Percentiles rank a stretch among this genome's conserved stretches.
These are phyloP conservation scores for Lasiosphaeria miniovina DNA, from an alignment of 495 filamentous ascomycete species.

Conservation along the genomic window DNA sequence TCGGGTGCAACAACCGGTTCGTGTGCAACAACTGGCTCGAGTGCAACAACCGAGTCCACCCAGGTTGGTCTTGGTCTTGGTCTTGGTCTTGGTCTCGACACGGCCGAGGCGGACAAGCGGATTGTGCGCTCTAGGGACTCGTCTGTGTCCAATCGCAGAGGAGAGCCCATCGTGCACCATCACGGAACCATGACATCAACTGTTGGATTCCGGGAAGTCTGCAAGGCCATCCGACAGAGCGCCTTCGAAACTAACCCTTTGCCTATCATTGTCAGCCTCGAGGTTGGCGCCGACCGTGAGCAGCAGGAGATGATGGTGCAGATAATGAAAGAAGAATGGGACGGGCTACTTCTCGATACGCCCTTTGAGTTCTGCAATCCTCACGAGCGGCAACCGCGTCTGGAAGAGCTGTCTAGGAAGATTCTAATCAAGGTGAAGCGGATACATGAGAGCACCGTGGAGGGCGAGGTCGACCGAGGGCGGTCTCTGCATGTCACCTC, in stretches of 20 bases:
- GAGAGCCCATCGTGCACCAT: conserved; percentile 30
- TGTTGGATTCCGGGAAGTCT: conserved; percentile 82
- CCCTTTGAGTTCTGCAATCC: conserved; percentile 41
- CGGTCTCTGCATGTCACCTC: conserved; percentile 22
- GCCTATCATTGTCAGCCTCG: conserved; percentile 84
- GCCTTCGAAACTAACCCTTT: conserved; percentile 71
- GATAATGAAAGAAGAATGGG: conserved; percentile 88
- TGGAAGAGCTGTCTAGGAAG: conserved; percentile 68
- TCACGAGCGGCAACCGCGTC: conserved; percentile 60
- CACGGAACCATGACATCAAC: conserved; percentile 79
- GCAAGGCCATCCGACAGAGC: conserved; percentile 71
- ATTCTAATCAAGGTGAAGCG: conserved; percentile 92
- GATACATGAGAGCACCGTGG: conserved; percentile 41
- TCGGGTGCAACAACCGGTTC: too few species aligned
- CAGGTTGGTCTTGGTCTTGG: conserved; percentile 1
- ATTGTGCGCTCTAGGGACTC: conserved; percentile 24
- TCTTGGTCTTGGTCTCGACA: conserved; percentile 26
- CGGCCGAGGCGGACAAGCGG: conserved; percentile 22
- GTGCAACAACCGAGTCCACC: too few species aligned
- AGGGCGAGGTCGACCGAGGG: conserved; percentile 21
- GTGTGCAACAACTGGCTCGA: too few species aligned
- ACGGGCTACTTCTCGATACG: conserved; percentile 64
- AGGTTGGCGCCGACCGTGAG: conserved; percentile 75
- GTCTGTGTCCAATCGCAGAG: conserved; percentile 23
- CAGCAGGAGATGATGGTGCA: conserved; percentile 90